These are phyloP conservation scores for Hyphodiscus sp. DNA, from an alignment of 2,329 filamentous ascomycete genomes.

Conservation along the genomic window DNA sequence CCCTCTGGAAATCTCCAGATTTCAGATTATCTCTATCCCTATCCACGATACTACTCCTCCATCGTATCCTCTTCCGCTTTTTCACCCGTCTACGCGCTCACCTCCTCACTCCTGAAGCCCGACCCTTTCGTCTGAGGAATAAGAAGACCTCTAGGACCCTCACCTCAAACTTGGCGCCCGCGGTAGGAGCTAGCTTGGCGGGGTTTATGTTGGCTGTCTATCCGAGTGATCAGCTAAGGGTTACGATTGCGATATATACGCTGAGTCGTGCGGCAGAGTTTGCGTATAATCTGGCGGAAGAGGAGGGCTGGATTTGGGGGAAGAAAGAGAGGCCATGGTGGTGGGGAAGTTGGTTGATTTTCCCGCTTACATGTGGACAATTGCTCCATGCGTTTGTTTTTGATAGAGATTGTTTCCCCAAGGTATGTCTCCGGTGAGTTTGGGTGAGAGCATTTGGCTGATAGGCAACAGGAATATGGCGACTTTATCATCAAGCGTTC, in stretches of 20 bases:
- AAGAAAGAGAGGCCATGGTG: slow-evolving; percentile 64
- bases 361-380: slow-evolving; percentile 70
- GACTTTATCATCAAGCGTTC: slow-evolving; percentile 65
- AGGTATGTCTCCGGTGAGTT: slow-evolving; percentile 37
- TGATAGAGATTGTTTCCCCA: slow-evolving; percentile 67
- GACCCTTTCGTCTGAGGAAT: slow-evolving; percentile 76
- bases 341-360: slow-evolving; percentile 79
- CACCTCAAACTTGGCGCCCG: slow-evolving; percentile 78
- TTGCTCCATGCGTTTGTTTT: slow-evolving; percentile 71
- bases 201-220: slow-evolving; percentile 77
- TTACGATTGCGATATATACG: slow-evolving; percentile 76
- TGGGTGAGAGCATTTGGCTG: neutral
- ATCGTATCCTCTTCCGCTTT: slow-evolving; percentile 86
- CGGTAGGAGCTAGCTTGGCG: slow-evolving; percentile 82
- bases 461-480: slow-evolving; percentile 39
- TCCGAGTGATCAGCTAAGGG: slow-evolving; percentile 61
- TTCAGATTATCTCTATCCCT: slow-evolving; percentile 76
- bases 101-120: slow-evolving; percentile 71
- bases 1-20: slow-evolving; percentile 59
- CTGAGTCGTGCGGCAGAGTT: slow-evolving; percentile 81
- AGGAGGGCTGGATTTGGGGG: slow-evolving; percentile 62
- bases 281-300: slow-evolving; percentile 75
- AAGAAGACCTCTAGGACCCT: slow-evolving; percentile 67
- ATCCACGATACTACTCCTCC: slow-evolving; percentile 78
- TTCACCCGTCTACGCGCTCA: slow-evolving; percentile 72